Percentiles rank a stretch among this genome's conserved stretches.
Conservation (phyloP, 2,329 filamentous ascomycete genomes). For the Cordyceps pruinosa region DNA sequence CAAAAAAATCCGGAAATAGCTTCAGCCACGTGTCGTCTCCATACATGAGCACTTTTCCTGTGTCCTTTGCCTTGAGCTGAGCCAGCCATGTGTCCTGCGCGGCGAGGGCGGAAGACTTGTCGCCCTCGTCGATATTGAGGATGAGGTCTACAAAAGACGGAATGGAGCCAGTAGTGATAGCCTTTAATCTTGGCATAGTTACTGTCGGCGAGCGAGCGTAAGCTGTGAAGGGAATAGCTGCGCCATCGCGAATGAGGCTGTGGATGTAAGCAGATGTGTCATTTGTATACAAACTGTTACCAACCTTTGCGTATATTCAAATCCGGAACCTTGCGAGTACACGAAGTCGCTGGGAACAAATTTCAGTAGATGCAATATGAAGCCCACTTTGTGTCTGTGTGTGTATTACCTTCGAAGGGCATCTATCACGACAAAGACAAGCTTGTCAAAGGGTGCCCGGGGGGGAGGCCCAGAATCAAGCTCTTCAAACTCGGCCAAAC, state of each 20-base stretch:
- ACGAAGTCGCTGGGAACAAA: slow-evolving; percentile 74
- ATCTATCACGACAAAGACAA: slow-evolving; percentile 98
- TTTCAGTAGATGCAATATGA: background rate
- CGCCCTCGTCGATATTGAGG: slow-evolving; percentile 90
- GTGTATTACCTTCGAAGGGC: slow-evolving; percentile 68
- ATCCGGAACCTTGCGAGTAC: slow-evolving; percentile 72
- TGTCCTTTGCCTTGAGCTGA: slow-evolving; percentile 69
- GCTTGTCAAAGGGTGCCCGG: slow-evolving; percentile 70
- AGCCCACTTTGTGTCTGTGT: too few relatives aligned
- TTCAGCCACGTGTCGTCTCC: slow-evolving; percentile 98
- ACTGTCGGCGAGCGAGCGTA: slow-evolving; percentile 95
- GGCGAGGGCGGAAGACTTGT: slow-evolving; percentile 80
- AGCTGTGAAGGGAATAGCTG: slow-evolving; percentile 87
- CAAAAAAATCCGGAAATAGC: slow-evolving; percentile 84
- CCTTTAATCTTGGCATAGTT: slow-evolving; percentile 96
- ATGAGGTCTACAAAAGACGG: slow-evolving; percentile 97
- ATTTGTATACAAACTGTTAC: background rate
- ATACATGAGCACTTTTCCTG: slow-evolving; percentile 82
- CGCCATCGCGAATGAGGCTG: slow-evolving; percentile 76
- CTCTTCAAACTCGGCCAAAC: slow-evolving; percentile 63
- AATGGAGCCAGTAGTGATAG: slow-evolving; percentile 95
- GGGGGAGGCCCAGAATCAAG: slow-evolving; percentile 50
- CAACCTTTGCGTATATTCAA: slow-evolving; percentile 84
- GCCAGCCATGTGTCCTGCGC: slow-evolving; percentile 93
- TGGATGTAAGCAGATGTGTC: slow-evolving; percentile 11